Evolutionary conservation across 2,329 filamentous ascomycete species (phyloP).

Genomic region (Monilinia aucupariae): DNA sequence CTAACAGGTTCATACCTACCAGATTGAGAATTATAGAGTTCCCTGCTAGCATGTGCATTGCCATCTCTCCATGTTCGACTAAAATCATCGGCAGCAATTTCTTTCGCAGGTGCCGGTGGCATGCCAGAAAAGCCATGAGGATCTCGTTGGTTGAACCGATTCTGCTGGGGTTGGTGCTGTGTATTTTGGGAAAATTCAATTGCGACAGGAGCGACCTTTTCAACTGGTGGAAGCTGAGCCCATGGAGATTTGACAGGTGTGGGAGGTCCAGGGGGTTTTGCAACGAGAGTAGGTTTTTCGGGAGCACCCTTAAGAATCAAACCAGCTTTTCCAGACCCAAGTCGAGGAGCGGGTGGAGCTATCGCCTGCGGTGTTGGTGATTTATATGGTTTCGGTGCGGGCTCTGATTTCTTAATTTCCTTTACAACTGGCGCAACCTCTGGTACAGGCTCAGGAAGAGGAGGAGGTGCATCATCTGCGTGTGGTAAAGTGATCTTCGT

Average conservation of each 20-base stretch:
- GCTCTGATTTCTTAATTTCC: constrained; percentile 26
- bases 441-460: constrained; percentile 30
- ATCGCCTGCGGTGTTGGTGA: constrained; percentile 33
- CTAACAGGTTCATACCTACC: constrained; percentile 85
- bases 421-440: constrained; percentile 26
- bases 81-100: constrained; percentile 92
- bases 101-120: constrained; percentile 57
- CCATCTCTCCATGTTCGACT: constrained; percentile 79
- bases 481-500: constrained; percentile 73
- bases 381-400: constrained; percentile 27
- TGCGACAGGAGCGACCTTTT: constrained; percentile 66
- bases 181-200: constrained; percentile 48
- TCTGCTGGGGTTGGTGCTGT: constrained; percentile 39
- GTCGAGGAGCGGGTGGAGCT: constrained; percentile 31
- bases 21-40: constrained; percentile 92
- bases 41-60: constrained; percentile 55
- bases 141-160: constrained; percentile 52
- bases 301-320: constrained; percentile 61
- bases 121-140: constrained; percentile 50
- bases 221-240: constrained; percentile 79
- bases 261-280: constrained; percentile 62
- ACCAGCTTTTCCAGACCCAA: constrained; percentile 45
- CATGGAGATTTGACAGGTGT: constrained; percentile 83
- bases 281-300: constrained; percentile 67
- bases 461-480: constrained; percentile 45